phyloP scores from a whole-genome alignment of 176 grass and related monocot species.

The Lolium rigidum region DNA sequence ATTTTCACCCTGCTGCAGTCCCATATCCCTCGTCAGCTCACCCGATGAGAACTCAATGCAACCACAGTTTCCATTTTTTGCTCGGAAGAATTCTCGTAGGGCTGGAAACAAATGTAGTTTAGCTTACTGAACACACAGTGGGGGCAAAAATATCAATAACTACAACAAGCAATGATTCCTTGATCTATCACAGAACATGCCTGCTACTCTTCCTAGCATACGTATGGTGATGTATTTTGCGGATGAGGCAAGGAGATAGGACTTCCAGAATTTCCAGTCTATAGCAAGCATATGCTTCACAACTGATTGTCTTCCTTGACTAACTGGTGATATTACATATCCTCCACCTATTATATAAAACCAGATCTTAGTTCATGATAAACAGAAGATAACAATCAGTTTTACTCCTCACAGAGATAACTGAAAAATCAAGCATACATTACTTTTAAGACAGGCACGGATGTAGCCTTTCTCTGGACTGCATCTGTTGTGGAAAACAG shows the following conservation, averaged over 20 bases:
- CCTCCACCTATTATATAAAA: slow-evolving; percentile 79
- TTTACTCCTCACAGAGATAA: slow-evolving; percentile 16
- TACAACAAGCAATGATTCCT: slow-evolving; percentile 37
- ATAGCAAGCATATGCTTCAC: slow-evolving; percentile 99
- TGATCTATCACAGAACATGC: slow-evolving; percentile 46
- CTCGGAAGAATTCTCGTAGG: slow-evolving; percentile 86
- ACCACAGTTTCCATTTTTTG: slow-evolving; percentile 77
- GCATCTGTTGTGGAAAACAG: slow-evolving; percentile 91
- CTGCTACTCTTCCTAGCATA: slow-evolving; percentile 92
- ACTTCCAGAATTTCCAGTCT: slow-evolving; percentile 98
- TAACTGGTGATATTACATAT: slow-evolving; percentile 91
- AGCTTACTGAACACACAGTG: slow-evolving; percentile 29
- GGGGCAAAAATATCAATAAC: neutral
- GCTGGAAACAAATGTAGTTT: slow-evolving; percentile 54
- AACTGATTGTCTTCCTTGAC: slow-evolving; percentile 89
- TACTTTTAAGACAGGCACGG: slow-evolving; percentile 99
- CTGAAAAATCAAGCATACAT: slow-evolving; percentile 76
- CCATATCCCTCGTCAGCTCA: slow-evolving; percentile 67
- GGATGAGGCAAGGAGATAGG: slow-evolving; percentile 81
- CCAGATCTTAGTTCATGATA: slow-evolving; percentile 33
- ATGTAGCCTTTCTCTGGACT: slow-evolving; percentile 72
- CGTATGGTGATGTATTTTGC: slow-evolving; percentile 80
- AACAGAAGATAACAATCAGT: neutral
- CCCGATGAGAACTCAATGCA: slow-evolving; percentile 84
- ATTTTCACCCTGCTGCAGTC: slow-evolving; percentile 51